Evolutionary conservation across 1,284 basidiomycete genomes (phyloP), one percentile per base, ranked within the genome.

Genomic region (Ustilago hordei): DNA sequence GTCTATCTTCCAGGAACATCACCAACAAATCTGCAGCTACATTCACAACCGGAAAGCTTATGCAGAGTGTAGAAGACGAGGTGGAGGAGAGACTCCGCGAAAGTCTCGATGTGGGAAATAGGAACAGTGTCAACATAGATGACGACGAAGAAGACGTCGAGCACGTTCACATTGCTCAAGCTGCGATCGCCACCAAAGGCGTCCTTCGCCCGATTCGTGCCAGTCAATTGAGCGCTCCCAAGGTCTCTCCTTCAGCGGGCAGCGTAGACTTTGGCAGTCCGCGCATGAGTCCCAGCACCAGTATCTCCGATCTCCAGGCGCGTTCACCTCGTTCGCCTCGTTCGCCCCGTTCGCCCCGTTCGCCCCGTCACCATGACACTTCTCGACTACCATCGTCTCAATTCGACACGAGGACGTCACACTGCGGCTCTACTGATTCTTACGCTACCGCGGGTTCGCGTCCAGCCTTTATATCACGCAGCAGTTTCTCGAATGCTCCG

Each of bases 61-160:
- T 59, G 8, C 36, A 50, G 5, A 32, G 35, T n/a, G n/a, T 48
- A 31, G 59, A 55, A 17, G 65, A 61, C 4, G 64, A 71, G 41
- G 19, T 36, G 60, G 62, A 72, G 43, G 60, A 66, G 28, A 64
- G 60, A 23, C 64, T 75, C 12, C 57, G 64, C 13, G 57, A 64
- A n/a, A 69, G 67, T 35, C 58, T 64, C 28, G 74, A 69, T 34
- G 32, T 36, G 34, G 55, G 35, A 15, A 31, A 59, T 6, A 55
- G 50, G 12, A 38, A 28, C 17, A 43, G 48, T 23, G 38, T 36
- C 15, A 55, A 66, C 23, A 36, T 53, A 4, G 69, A 71, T 19
- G 69, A 60, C 13, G 62, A 77, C 17, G 69, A 72, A 19, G 73
- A 67, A 35, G 75, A 74, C 17, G 70, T 69, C 19, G 64, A 67